These are phyloP conservation scores for Trichoderma semiorbis DNA, from an alignment of 2,329 filamentous ascomycete genomes.

Conservation along the genomic window DNA sequence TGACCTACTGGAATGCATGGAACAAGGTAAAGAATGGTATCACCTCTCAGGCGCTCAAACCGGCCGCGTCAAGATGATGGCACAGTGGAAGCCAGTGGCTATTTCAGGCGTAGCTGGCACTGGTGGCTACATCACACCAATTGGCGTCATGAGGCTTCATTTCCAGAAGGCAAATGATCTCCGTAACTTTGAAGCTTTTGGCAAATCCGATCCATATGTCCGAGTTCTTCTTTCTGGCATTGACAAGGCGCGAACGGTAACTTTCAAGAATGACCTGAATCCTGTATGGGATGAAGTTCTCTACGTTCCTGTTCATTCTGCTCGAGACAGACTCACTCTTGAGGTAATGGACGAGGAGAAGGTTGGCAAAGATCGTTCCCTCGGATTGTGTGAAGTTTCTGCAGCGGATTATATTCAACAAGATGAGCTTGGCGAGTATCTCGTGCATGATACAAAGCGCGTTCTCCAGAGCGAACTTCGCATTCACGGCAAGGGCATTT, in stretches of 20 bases:
- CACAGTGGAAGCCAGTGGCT: conserved; percentile 94
- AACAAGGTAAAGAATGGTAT: conserved; percentile 95
- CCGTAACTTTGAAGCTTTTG: conserved; percentile 89
- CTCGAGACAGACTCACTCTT: conserved; percentile 76
- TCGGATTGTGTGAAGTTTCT: conserved; percentile 76
- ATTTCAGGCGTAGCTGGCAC: conserved; percentile 76
- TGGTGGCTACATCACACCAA: conserved; percentile 86
- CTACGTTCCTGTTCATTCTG: conserved; percentile 85
- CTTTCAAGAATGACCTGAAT: conserved; percentile 92
- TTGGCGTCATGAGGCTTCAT: conserved; percentile 93
- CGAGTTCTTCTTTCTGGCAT: conserved; percentile 86
- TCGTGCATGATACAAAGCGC: conserved; percentile 73
- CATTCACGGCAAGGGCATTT: conserved; percentile 66
- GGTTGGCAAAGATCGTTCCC: conserved; percentile 82
- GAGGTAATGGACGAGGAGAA: conserved; percentile 98
- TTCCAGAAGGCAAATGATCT: conserved; percentile 79
- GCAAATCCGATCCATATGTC: conserved; percentile 94
- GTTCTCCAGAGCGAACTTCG: conserved; percentile 65
- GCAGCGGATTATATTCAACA: conserved; percentile 76
- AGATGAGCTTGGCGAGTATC: conserved; percentile 75
- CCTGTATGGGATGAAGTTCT: conserved; percentile 95
- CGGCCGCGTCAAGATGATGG: conserved; percentile 83
- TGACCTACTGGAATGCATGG: conserved; percentile 86
- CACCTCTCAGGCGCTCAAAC: conserved; percentile 76
- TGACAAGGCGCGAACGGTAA: conserved; percentile 88